These are phyloP conservation scores for Ochromonas danica DNA, from an alignment of 108 stramenopile genomes.

Conservation along the genomic window DNA sequence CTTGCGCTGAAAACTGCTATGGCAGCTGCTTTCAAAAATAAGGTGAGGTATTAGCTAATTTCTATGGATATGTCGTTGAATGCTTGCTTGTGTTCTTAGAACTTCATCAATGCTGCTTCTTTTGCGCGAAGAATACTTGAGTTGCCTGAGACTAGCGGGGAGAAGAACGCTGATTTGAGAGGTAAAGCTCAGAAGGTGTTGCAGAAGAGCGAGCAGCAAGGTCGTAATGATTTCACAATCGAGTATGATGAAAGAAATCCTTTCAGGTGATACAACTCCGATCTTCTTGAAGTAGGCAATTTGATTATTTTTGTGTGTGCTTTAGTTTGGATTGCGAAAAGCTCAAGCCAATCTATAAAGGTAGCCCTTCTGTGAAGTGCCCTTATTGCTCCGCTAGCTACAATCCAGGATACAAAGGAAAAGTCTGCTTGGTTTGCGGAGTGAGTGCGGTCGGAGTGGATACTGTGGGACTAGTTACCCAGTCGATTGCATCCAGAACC, in stretches of 20 bases:
- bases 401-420: constrained; percentile 64
- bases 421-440: constrained; percentile 80
- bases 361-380: constrained; percentile 66
- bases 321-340: constrained; percentile 72
- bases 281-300: neutral
- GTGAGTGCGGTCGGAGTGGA: no score
- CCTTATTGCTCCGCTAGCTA: constrained; percentile 83
- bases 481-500: no score
- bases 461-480: no score
- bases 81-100: no score
- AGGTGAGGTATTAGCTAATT: no score
- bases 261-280: constrained; percentile 54
- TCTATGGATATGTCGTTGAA: neutral
- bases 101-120: constrained; percentile 90
- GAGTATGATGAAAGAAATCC: constrained; percentile 93
- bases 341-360: constrained; percentile 83
- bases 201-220: constrained; percentile 94
- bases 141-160: constrained; percentile 85
- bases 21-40: constrained; percentile 96
- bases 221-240: constrained; percentile 86
- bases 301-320: neutral
- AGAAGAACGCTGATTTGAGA: constrained; percentile 85
- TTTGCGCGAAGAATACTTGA: constrained; percentile 94
- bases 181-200: constrained; percentile 91
- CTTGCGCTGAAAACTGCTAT: constrained; percentile 95